A percentile compares a stretch with the other conserved stretches of the same genome.
These are phyloP conservation scores for Peltaster fructicola DNA, from an alignment of 2,329 filamentous ascomycete species.

Conservation along the genomic window DNA sequence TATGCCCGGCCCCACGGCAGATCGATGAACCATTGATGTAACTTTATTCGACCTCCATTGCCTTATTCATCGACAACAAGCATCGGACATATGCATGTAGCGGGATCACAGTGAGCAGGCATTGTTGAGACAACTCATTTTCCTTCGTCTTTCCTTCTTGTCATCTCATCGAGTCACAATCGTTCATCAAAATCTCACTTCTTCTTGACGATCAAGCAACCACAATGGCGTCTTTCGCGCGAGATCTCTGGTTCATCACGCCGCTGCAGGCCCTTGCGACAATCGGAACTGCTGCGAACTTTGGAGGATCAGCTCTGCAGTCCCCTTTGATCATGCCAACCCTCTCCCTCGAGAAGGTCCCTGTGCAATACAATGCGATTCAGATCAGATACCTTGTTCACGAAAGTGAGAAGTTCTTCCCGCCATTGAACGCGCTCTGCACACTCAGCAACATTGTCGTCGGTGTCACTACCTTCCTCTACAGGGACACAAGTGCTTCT, in stretches of 20 bases:
- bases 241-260: no score
- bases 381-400: conserved; percentile 14
- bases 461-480: conserved; percentile 10
- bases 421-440: conserved; percentile 15
- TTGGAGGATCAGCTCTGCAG: conserved; percentile 17
- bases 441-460: conserved; percentile 16
- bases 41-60: no score
- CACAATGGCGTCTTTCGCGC: background rate
- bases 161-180: no score
- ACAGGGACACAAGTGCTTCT: conserved; percentile 9
- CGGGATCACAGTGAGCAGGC: no score
- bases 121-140: no score
- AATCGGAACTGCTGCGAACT: conserved; percentile 16
- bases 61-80: no score
- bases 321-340: conserved; percentile 17
- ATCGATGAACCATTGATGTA: no score
- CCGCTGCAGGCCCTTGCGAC: conserved; percentile 9
- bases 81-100: no score
- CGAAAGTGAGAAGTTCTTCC: conserved; percentile 16
- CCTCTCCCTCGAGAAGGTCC: conserved; percentile 10
- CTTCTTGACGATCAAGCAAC: background rate
- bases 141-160: no score
- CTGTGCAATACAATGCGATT: conserved; percentile 12
- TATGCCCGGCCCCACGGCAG: no score
- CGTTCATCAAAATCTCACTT: no score